Base-by-base conservation (phyloP, 768 basidiomycete species). In the Tremella mesenterica region DNA sequence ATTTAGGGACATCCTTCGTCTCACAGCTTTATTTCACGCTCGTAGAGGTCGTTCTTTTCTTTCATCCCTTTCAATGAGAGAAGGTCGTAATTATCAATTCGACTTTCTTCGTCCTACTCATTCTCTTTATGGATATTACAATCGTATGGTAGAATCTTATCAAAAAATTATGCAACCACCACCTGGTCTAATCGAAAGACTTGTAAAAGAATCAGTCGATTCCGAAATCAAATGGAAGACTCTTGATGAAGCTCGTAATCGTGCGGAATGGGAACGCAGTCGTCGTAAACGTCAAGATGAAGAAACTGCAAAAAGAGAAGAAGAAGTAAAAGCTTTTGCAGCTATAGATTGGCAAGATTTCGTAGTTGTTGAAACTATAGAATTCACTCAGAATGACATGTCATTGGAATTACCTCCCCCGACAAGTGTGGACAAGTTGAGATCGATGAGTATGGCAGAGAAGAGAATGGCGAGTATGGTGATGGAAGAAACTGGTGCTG, bases 301-400 rank as follows among this genome's bases (percentile, higher is more conserved):
- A 70, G 80, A 85, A 33, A 80, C 87, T 60, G 90, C 95, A 65
- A 88, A 97, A 61, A 83, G 86, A 64, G 93, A 93, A 63, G 90
- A 90, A 51, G 90, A 95, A 67, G 79, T 83, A 75, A 79, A 88
- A 83, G 93, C 92, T 4, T 92, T 95, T 67, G 88, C 90, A 39
- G 88, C 92, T 70, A 96, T 99, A 63, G 95, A 99, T 70, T 99
- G 95, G 95, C 90, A 99, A 67, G 95, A 97, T 70, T 97, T 95
- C 75, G 89, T 91, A 34, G 88, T 95, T 52, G 95, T 96, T 5
- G 90, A 96, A 70, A 71, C 67, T 4, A 71, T 71, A 29, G 95
- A 99, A 69, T 99, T 97, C 69, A 97, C 95, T 14, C 81, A 83
- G 29, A 87, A 86, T 7, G 95, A 99, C 70, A 83, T 88, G 51